Evolutionary conservation across 2,329 filamentous ascomycete species (phyloP).

Genomic region (Aspergillus japonicus): DNA sequence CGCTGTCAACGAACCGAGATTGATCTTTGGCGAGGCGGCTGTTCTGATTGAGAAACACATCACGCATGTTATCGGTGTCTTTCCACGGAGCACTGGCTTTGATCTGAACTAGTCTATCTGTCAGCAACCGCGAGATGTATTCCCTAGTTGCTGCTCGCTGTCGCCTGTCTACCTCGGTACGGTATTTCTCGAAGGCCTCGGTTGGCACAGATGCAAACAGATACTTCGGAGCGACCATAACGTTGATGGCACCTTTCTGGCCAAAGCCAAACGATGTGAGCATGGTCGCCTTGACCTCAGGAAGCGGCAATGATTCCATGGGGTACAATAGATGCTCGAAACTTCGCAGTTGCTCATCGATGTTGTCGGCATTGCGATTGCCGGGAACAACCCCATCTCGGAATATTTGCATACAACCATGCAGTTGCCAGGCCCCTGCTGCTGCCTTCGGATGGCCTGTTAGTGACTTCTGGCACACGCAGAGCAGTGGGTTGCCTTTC

Average conservation of each 20-base stretch:
- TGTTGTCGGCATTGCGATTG: slow-evolving; percentile 94
- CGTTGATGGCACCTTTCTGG: slow-evolving; percentile 44
- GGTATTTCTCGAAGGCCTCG: slow-evolving; percentile 15
- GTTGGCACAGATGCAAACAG: slow-evolving; percentile 32
- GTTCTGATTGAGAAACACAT: slow-evolving; percentile 16
- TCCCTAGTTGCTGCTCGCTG: slow-evolving; percentile 10
- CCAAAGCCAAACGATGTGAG: slow-evolving; percentile 49
- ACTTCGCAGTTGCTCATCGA: slow-evolving; percentile 56
- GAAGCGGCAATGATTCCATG: slow-evolving; percentile 19
- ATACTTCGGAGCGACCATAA: slow-evolving; percentile 39
- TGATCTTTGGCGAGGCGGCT: slow-evolving; percentile 12
- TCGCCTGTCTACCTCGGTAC: slow-evolving; percentile 6
- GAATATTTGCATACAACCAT: slow-evolving; percentile 89
- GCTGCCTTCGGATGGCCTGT: slow-evolving; percentile 98
- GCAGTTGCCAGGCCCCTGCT: slow-evolving; percentile 98
- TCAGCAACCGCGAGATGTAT: slow-evolving; percentile 16
- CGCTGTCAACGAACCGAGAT: not conserved
- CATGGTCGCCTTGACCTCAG: slow-evolving; percentile 36
- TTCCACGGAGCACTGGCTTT: slow-evolving; percentile 19
- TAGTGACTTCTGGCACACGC: slow-evolving; percentile 97
- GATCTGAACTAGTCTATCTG: slow-evolving; percentile 17
- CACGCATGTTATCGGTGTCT: slow-evolving; percentile 9
- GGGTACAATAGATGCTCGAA: slow-evolving; percentile 39
- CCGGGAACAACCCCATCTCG: slow-evolving; percentile 89
- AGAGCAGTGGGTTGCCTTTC: slow-evolving; percentile 85